phyloP scores from a whole-genome alignment of 768 basidiomycete genomes.

The Clathrus columnatus region DNA sequence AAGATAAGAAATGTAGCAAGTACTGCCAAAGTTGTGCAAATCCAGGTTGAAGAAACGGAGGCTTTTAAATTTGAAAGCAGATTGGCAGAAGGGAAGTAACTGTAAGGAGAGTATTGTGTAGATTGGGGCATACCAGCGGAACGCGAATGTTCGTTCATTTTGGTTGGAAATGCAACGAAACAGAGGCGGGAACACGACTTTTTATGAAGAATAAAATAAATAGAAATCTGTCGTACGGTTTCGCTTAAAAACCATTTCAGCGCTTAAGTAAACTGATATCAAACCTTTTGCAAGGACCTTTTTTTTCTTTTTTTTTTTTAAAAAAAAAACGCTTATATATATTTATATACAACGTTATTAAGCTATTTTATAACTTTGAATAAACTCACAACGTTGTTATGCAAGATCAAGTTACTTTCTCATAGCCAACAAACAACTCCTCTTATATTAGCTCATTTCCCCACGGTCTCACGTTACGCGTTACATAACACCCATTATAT shows the following conservation, averaged over 20 bases:
- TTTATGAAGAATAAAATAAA: background rate
- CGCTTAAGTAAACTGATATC: background rate
- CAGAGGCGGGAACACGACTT: background rate
- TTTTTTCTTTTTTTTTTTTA: background rate
- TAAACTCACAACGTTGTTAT: no score
- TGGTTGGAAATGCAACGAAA: background rate
- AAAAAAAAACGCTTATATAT: no score
- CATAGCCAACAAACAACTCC: no score
- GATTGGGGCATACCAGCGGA: slow-evolving; percentile 2
- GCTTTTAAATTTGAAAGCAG: background rate
- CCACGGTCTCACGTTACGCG: background rate
- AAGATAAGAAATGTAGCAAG: slow-evolving; percentile 68
- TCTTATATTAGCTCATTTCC: no score
- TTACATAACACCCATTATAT: background rate
- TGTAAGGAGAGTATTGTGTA: background rate
- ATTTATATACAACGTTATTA: no score
- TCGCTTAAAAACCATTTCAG: background rate
- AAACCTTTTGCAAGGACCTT: no score
- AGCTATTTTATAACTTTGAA: no score
- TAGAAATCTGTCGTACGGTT: background rate
- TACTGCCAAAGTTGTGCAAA: slow-evolving; percentile 52
- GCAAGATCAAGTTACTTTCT: no score
- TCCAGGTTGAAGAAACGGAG: background rate
- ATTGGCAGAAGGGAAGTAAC: background rate
- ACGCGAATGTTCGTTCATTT: background rate